Evolutionary conservation across 176 grass and related monocot genomes (phyloP).

Genomic region (Urochloa ruziziensis): DNA sequence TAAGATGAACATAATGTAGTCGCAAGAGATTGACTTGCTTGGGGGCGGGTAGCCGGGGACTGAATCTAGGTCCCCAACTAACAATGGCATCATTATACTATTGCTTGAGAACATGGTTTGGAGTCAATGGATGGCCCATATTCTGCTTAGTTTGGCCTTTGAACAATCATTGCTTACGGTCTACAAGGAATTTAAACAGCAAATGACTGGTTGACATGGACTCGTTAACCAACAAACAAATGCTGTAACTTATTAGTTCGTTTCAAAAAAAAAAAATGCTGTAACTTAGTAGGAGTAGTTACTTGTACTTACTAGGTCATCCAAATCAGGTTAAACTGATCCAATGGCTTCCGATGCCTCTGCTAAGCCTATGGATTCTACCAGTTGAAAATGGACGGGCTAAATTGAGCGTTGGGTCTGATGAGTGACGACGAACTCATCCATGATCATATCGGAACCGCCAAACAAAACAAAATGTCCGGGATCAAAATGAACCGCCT

Average conservation of each 20-base stretch:
- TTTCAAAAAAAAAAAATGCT: not conserved
- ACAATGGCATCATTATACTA: not conserved
- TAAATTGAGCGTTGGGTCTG: not conserved
- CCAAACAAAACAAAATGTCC: too few relatives aligned
- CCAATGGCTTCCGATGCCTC: not conserved
- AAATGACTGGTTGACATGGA: not conserved
- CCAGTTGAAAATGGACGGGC: not conserved
- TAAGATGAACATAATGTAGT: not conserved
- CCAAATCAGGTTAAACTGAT: not conserved
- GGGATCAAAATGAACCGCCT: too few relatives aligned
- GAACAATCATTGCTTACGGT: not conserved
- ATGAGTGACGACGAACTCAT: not conserved
- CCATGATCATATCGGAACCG: not conserved
- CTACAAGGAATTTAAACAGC: not conserved
- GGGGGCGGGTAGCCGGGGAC: not conserved
- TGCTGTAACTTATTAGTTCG: not conserved
- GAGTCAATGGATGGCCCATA: slow-evolving; percentile 1
- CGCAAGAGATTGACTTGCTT: not conserved
- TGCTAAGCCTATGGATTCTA: not conserved
- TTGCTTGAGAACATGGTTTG: not conserved
- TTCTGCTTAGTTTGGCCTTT: not conserved
- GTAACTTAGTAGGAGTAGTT: not conserved
- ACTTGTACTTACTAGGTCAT: not conserved
- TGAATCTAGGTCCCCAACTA: slow-evolving; percentile 19
- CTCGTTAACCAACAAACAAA: not conserved